Base-by-base conservation (phyloP, 257 asterid species). In the Rubia yunnanensis region DNA sequence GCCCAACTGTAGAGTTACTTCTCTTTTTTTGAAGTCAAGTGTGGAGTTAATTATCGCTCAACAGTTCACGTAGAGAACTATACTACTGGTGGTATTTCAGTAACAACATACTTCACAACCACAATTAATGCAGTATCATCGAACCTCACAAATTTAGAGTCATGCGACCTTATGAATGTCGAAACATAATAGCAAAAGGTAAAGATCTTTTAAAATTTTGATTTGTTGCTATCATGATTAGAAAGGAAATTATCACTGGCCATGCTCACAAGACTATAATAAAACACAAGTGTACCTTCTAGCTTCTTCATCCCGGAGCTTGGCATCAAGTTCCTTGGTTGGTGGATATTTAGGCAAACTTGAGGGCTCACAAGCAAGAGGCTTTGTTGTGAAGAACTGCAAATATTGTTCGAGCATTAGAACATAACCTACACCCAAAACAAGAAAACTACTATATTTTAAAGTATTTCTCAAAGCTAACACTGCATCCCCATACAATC, bases 301-400 rank as follows among this genome's bases (percentile, higher is more conserved):
- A 8, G 85, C 81, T 80, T 80, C 89, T 73, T 82, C 88, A 35
- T 88, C 96, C 70, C 86, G 85, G 48, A 83, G 64, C 86, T 74
- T 88, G 68, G 80, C 84, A 11, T 91, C 96, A 38, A 80, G 74
- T 60, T 91, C 98, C 81, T 91, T 91, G 66, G 96, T 80, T 32
- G 98, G 96, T 66, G 89, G 86, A 60, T 85, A 88, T 72, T 83
- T 88, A 18, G 98, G 95, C 76, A 91, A 71, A 52, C 78, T 74
- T 61, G 92, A 84, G 34, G 98, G 95, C 72, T 89, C 92, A 48
- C 92, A 84, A 0, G 98, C 95, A 66, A 80, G 92, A 84, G 98
- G 98, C 72, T 78, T 76, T 18, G 85, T 63, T 30, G 82, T 84
- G 76, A 92, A 89, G 84, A 86, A 92, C 98, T 92, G 84, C 62